A percentile compares a stretch with the other conserved stretches of the same genome.
phyloP scores from a whole-genome alignment of 2,329 filamentous ascomycete genomes.

The Exophiala oligosperma region DNA sequence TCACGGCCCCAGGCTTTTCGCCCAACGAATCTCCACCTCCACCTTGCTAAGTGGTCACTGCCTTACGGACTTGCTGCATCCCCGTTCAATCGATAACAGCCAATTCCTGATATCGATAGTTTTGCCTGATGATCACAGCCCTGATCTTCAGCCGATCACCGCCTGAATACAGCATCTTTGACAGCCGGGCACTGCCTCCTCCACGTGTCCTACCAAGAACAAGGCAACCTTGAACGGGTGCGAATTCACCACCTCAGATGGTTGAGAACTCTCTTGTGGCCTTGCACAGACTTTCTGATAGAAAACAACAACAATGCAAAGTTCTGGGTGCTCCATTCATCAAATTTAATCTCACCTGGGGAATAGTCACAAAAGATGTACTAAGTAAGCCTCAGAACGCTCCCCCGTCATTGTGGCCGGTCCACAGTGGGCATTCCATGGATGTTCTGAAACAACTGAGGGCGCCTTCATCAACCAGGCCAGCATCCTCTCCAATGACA shows the following conservation, averaged over 20 bases:
- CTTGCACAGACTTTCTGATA: background rate
- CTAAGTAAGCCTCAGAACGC: background rate
- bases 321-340: background rate
- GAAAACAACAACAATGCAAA: background rate
- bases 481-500: background rate
- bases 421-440: constrained; percentile 1
- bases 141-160: constrained; percentile 10
- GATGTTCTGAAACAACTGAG: constrained; percentile 3
- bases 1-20: background rate
- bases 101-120: background rate
- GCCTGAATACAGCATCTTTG: background rate
- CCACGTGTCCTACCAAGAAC: constrained; percentile 7
- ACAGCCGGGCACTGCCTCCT: constrained; percentile 9
- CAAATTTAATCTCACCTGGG: background rate
- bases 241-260: background rate
- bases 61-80: background rate
- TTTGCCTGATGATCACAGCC: background rate
- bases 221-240: background rate
- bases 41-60: background rate
- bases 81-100: constrained; percentile 1
- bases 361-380: background rate
- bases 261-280: no score
- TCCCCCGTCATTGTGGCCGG: background rate
- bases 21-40: background rate
- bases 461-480: background rate